Evolutionary conservation across 305 asterid species (phyloP).

Genomic region (Fraxinus greggii): DNA sequence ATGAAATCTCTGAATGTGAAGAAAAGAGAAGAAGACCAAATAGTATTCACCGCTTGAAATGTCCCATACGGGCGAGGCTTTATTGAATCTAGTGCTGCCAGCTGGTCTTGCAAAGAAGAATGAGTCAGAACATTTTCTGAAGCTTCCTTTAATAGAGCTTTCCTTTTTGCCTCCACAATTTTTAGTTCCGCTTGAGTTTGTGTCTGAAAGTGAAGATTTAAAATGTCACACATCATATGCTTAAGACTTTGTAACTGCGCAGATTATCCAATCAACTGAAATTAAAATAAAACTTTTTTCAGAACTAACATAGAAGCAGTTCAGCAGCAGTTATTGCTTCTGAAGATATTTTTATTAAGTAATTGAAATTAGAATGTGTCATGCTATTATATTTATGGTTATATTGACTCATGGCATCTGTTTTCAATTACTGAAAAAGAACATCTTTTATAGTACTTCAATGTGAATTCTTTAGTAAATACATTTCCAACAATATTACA

Average conservation of each 20-base stretch:
- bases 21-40: constrained; percentile 26
- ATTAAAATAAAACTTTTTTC: neutral
- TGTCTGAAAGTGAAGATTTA: constrained; percentile 46
- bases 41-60: constrained; percentile 60
- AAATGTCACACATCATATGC: constrained; percentile 19
- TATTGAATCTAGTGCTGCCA: constrained; percentile 62
- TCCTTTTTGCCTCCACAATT: constrained; percentile 69
- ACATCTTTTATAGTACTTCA: neutral
- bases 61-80: constrained; percentile 86
- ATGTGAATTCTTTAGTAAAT: neutral
- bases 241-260: constrained; percentile 7
- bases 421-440: neutral
- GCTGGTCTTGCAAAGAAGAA: constrained; percentile 49
- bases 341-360: neutral
- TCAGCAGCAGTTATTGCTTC: neutral
- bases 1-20: constrained; percentile 11
- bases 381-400: neutral
- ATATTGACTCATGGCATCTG: neutral
- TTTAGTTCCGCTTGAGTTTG: constrained; percentile 90
- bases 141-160: constrained; percentile 62
- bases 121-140: constrained; percentile 36
- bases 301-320: neutral
- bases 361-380: constrained; percentile 9
- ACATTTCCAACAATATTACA: neutral
- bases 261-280: constrained; percentile 19